Evolutionary conservation across 2,329 filamentous ascomycete species (phyloP), one percentile per base, ranked within the genome.

Genomic region (Aspergillus vadensis): DNA sequence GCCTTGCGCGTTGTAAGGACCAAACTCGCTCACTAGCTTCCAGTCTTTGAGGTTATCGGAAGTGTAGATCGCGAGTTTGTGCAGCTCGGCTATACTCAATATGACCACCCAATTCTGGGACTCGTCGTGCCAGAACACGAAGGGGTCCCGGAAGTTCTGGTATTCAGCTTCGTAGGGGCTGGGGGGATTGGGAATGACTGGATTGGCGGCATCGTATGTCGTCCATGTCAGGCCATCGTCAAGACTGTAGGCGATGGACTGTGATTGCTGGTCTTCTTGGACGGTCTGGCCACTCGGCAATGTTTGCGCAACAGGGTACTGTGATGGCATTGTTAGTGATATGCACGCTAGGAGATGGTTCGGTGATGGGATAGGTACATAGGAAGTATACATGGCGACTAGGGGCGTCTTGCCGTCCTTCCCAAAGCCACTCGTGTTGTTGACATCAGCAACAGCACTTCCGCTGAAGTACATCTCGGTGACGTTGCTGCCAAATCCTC

Each of bases 381-480:
- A 76, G 44, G 82, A 73, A 0, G 82, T 84, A 71, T 86, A 85
- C 66, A 87, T 81, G 19, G 87, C 87, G 2, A 90, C 83, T 5
- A 89, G 84, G 4, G 86, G 85, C 59, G 86, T 83, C n/a, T 86
- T 84, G 51, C 82, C 77, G 0, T 82, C 47, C 23, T n/a, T 83
- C 64, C 89, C 89, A 76, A 89, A 87, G 1, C 86, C 86, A 14
- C 85, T 88, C 0, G 86, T 88, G 69, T 90, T 89, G 69, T 88
- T 84, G 10, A 72, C 72, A 67, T 90, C 87, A 21, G 86, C 75
- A 0, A 89, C 85, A 6, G 79, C 81, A 51, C 83, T 86, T 30
- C 86, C 83, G 0, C 81, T 82, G 63, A 82, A 86, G 47, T 84
- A 80, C 57, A 74, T 80, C 12, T 77, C 74, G 0, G 72, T 75